phyloP scores from a whole-genome alignment of 768 basidiomycete genomes.

The Krasilnikovozyma curviuscula region DNA sequence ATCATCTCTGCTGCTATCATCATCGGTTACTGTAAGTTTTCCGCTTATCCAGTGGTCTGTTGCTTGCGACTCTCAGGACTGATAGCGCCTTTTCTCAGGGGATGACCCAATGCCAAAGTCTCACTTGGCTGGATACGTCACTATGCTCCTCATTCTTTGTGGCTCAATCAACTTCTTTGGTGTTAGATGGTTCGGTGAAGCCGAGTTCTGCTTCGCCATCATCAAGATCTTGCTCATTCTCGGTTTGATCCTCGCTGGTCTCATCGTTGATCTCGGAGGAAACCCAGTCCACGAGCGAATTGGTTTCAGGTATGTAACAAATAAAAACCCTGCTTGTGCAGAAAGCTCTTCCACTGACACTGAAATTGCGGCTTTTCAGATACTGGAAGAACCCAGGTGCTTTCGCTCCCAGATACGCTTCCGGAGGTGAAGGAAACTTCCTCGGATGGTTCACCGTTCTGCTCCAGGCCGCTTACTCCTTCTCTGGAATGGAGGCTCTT shows the following conservation, averaged over 20 bases:
- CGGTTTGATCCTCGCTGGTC: constrained; percentile 29
- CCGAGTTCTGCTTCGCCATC: constrained; percentile 21
- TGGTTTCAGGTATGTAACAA: constrained; percentile 25
- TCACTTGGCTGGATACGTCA: constrained; percentile 15
- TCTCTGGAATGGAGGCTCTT: constrained; percentile 52
- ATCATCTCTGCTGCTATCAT: constrained; percentile 24
- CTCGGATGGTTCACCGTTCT: constrained; percentile 28
- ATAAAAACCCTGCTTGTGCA: no score
- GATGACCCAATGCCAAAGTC: no score
- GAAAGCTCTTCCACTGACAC: no score
- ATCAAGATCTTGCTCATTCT: constrained; percentile 24
- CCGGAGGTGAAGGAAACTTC: constrained; percentile 10
- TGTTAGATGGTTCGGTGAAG: constrained; percentile 15
- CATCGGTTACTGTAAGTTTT: constrained; percentile 13
- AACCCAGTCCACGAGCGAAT: constrained; percentile 38
- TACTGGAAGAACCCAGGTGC: constrained; percentile 24
- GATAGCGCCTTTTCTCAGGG: constrained; percentile 6
- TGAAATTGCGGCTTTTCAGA: constrained; percentile 7
- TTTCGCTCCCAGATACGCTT: constrained; percentile 7
- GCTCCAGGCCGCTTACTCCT: constrained; percentile 28
- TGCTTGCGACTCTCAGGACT: background rate
- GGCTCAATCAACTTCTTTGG: constrained; percentile 9
- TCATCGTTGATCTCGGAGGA: constrained; percentile 41
- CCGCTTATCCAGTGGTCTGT: background rate
- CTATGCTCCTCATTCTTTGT: background rate